Conservation (phyloP, 305 asterid species). For the Petunia hybrid region DNA sequence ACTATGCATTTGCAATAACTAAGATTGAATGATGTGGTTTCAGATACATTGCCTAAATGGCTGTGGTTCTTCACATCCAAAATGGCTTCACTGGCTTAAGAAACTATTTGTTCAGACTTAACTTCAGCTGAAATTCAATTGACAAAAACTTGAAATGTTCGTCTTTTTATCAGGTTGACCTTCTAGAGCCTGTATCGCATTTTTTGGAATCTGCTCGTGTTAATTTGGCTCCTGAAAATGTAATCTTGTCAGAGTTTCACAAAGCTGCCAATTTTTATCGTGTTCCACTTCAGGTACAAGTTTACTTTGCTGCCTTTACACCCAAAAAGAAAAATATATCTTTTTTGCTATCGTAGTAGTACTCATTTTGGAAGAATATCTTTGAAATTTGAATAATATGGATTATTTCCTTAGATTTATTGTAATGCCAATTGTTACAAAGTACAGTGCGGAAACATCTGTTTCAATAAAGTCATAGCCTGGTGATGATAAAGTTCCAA, state of each 20-base stretch:
- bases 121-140: background rate
- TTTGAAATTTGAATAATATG: too few species aligned
- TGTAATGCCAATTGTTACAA: slow-evolving; percentile 12
- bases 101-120: background rate
- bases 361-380: background rate
- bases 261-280: slow-evolving; percentile 83
- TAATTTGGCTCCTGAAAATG: slow-evolving; percentile 73
- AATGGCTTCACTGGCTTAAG: background rate
- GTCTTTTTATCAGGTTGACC: slow-evolving; percentile 75
- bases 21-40: background rate
- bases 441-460: slow-evolving; percentile 4
- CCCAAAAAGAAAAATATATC: background rate
- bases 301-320: background rate
- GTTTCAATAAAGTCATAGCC: background rate
- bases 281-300: slow-evolving; percentile 79
- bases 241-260: slow-evolving; percentile 65
- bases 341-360: background rate
- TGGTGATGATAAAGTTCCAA: slow-evolving; percentile 20
- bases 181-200: slow-evolving; percentile 93
- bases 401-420: background rate
- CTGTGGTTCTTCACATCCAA: background rate
- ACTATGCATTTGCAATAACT: slow-evolving; percentile 1
- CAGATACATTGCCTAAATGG: background rate
- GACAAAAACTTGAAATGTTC: slow-evolving; percentile 34
- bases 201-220: slow-evolving; percentile 84